phyloP scores from a whole-genome alignment of 768 basidiomycete genomes.

The Lentinula detonsa region DNA sequence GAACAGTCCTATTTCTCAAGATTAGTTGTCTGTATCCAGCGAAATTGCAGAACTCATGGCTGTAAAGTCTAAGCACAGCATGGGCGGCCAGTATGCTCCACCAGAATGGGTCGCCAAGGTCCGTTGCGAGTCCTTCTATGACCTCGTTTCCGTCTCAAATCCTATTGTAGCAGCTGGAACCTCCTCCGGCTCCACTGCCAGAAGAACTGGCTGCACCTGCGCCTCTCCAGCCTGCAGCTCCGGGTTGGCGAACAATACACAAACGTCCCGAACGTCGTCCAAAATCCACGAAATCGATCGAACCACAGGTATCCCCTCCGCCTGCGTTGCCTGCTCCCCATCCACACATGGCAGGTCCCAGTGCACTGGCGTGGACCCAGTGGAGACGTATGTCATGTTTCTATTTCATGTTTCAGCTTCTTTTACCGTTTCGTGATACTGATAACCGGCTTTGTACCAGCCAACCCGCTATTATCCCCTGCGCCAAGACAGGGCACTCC shows the following conservation, averaged over 20 bases:
- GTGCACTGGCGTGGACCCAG: conserved; percentile 73
- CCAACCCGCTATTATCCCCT: conserved; percentile 60
- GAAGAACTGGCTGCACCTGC: conserved; percentile 39
- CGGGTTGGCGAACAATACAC: conserved; percentile 71
- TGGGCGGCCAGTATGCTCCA: conserved; percentile 65
- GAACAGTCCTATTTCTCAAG: not conserved
- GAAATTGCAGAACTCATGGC: conserved; percentile 84
- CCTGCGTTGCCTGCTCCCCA: conserved; percentile 38
- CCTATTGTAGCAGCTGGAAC: conserved; percentile 3
- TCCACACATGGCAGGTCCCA: conserved; percentile 28
- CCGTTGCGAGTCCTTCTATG: conserved; percentile 11
- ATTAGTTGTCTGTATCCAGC: conserved; percentile 26
- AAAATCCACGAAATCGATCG: conserved; percentile 32
- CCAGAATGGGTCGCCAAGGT: conserved; percentile 70
- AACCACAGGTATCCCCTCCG: conserved; percentile 32
- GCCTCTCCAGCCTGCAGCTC: conserved; percentile 45
- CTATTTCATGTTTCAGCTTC: not conserved
- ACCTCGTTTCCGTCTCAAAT: not conserved
- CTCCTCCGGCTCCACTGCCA: conserved; percentile 12
- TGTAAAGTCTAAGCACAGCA: conserved; percentile 75
- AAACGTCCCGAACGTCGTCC: conserved; percentile 55
- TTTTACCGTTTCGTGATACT: not conserved
- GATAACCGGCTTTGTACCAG: conserved; percentile 23
- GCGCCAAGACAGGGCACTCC: conserved; percentile 30
- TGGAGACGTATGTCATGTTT: conserved; percentile 61